These are phyloP conservation scores for Lactifluus hygrophoroides DNA, from an alignment of 768 basidiomycete species.

Conservation along the genomic window DNA sequence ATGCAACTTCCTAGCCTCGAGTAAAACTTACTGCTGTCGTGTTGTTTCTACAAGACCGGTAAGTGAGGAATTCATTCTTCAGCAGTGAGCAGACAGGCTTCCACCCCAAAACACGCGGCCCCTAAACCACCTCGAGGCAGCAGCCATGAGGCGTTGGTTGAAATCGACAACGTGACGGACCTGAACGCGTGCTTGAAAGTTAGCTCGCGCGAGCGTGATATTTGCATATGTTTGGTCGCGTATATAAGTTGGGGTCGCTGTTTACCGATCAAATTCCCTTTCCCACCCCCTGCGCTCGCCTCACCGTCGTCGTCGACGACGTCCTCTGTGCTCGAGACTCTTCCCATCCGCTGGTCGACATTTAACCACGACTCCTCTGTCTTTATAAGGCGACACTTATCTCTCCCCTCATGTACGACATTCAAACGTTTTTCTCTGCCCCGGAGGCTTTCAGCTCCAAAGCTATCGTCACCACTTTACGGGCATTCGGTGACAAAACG, in stretches of 20 bases:
- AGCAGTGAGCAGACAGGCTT: not conserved
- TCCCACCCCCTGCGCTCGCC: not conserved
- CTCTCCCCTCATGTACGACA: conserved; percentile 11
- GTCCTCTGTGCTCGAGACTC: not conserved
- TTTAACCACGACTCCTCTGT: conserved; percentile 1
- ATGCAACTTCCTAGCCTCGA: not conserved
- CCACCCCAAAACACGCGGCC: not conserved
- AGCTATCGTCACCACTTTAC: conserved; percentile 3
- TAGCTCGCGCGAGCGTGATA: not conserved
- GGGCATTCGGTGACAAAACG: conserved; percentile 15
- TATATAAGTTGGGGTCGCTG: conserved; percentile 10
- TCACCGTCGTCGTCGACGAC: not conserved
- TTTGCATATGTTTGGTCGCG: conserved; percentile 8
- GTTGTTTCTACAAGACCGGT: not conserved
- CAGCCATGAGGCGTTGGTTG: no score
- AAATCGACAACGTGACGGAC: not conserved
- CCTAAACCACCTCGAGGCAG: not conserved
- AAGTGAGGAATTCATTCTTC: not conserved
- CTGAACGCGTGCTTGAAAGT: not conserved
- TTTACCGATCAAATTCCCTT: not conserved
- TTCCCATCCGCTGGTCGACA: conserved; percentile 9
- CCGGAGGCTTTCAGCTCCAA: conserved; percentile 12
- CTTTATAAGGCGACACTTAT: not conserved
- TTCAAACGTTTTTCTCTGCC: conserved; percentile 6
- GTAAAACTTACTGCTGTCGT: not conserved